Conservation (phyloP, 257 asterid genomes). For the Euphrasia confusa region DNA sequence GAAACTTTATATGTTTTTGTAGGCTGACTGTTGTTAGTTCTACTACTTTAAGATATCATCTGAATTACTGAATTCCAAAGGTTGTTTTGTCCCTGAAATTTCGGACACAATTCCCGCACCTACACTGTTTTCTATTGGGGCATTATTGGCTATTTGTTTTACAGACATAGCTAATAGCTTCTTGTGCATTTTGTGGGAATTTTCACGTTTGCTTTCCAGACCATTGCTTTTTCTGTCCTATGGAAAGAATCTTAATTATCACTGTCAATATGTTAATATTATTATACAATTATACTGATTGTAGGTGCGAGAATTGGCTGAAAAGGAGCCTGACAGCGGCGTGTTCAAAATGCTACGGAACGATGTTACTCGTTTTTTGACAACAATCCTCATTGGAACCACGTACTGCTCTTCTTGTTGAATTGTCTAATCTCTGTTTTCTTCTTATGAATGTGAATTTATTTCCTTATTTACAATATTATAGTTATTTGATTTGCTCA, state of each 20-base stretch:
- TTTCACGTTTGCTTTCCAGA: constrained; percentile 8
- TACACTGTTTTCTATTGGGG: not conserved
- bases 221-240: not conserved
- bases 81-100: constrained; percentile 13
- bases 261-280: constrained; percentile 19
- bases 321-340: constrained; percentile 85
- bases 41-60: constrained; percentile 1
- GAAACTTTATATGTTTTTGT: constrained; percentile 15
- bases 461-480: constrained; percentile 34
- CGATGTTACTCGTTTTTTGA: constrained; percentile 92
- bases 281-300: constrained; percentile 11
- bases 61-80: constrained; percentile 5
- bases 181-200: not conserved
- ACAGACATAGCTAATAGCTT: not conserved
- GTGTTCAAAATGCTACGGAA: constrained; percentile 90
- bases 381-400: constrained; percentile 98
- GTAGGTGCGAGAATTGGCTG: constrained; percentile 97
- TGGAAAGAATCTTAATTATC: not conserved
- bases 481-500: constrained; percentile 52
- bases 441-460: constrained; percentile 33
- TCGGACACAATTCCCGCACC: constrained; percentile 6
- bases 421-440: constrained; percentile 24
- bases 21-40: constrained; percentile 1
- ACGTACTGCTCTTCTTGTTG: constrained; percentile 62
- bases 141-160: constrained; percentile 1